Base-by-base conservation (phyloP, 192 early-diverging fungal genomes). In the Helicostylum pulchrum region DNA sequence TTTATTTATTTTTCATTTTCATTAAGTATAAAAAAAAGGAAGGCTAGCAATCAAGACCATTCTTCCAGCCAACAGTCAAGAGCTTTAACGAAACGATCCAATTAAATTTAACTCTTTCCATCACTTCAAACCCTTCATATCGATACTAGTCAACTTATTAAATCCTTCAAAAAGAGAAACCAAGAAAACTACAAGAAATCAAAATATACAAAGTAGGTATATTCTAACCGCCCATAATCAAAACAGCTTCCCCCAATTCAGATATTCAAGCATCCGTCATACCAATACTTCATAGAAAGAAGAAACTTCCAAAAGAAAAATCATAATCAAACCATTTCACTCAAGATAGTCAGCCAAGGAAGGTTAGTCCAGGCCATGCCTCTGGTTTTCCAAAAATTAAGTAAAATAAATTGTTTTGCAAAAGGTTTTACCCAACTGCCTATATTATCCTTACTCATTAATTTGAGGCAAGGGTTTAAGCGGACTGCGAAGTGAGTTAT, bases 401-500 rank as follows among this genome's bases (percentile, higher is more conserved):
- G 21, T 23, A 47, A 54, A 50, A 62, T 17, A 50, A 32, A 8
- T 26, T 34, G 39, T 17, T 20, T 32, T 70, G 61, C 61, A 70
- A 54, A 70, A 58, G 68, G 61, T 48, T 15, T 70, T 70, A 62
- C 53, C 68, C 68, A 70, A 70, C 42, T 70, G 68, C 61, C 68
- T 70, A 70, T 70, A 70, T 70, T 70, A 70, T 70, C 68, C 68
- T 70, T 70, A 70, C 68, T 70, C 68, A 70, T 70, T 54, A 62
- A 68, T 70, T 70, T 70, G 60, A 70, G 68, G 68, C 68, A 70
- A 70, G 12, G 61, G 17, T 57, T 58, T 10, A 50, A 26, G 36
- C 0, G 30, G 47, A 20, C 19, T 46, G 3, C 49, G 1, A 48
- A 62, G 19, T 52, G 30, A 1, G 17, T 26, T 2, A 9, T 19